Percentiles rank a stretch among this genome's conserved stretches.
Evolutionary conservation across 2,329 filamentous ascomycete genomes (phyloP).

Genomic region (Aspergillus sp.): DNA sequence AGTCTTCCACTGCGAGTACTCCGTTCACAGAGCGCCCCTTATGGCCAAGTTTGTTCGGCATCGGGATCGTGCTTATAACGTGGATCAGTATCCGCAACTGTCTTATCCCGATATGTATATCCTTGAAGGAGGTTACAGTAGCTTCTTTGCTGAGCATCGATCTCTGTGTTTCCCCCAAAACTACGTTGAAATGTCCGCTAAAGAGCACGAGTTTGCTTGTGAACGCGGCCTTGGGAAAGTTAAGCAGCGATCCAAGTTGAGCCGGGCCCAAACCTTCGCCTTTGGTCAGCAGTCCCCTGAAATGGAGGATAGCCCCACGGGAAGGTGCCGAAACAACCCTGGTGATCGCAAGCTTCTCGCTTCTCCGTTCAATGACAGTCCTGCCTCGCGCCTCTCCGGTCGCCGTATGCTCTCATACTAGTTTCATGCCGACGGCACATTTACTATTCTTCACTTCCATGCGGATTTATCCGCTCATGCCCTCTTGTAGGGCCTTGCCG

Average conservation of each 20-base stretch:
- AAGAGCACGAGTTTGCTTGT: constrained; percentile 87
- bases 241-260: constrained; percentile 81
- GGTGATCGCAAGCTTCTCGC: constrained; percentile 34
- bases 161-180: constrained; percentile 86
- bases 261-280: constrained; percentile 88
- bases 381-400: constrained; percentile 38
- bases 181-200: constrained; percentile 94
- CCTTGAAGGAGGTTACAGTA: constrained; percentile 91
- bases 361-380: constrained; percentile 37
- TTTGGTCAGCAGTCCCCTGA: constrained; percentile 72
- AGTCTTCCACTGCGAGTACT: constrained; percentile 98
- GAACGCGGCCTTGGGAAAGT: constrained; percentile 93
- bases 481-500: constrained; percentile 4
- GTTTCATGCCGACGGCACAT: constrained; percentile 2
- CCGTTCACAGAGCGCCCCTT: constrained; percentile 88
- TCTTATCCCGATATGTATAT: constrained; percentile 98
- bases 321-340: constrained; percentile 39
- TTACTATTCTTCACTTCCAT: constrained; percentile 22
- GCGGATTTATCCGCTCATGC: constrained; percentile 14
- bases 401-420: constrained; percentile 47
- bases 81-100: constrained; percentile 79
- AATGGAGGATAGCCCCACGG: constrained; percentile 65
- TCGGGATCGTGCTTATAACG: constrained; percentile 81
- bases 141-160: constrained; percentile 79
- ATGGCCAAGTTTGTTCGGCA: constrained; percentile 94